phyloP scores from a whole-genome alignment of 2,329 filamentous ascomycete genomes.

The Colletotrichum acutatum region DNA sequence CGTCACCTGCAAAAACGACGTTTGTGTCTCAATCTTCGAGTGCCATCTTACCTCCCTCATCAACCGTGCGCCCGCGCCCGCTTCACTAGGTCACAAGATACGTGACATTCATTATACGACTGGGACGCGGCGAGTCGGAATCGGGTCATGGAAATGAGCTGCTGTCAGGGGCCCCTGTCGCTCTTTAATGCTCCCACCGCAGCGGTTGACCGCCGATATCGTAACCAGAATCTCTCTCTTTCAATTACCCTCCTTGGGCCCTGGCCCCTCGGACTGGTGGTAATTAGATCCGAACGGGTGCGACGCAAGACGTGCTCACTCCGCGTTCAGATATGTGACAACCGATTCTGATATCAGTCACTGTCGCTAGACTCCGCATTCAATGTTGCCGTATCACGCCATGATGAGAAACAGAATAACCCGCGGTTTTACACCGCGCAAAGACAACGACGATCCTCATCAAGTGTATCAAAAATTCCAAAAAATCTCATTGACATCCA shows the following conservation, averaged over 20 bases:
- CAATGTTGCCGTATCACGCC: not conserved
- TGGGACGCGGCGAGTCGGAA: not conserved
- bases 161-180: constrained; percentile 21
- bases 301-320: not conserved
- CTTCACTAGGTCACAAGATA: not conserved
- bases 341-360: no score
- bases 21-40: not conserved
- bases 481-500: not conserved
- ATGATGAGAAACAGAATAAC: no score
- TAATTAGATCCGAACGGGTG: not conserved
- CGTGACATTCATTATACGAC: not conserved
- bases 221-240: not conserved
- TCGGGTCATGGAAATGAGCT: constrained; percentile 28
- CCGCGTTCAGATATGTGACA: not conserved
- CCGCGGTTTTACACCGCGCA: not conserved
- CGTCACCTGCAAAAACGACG: no score
- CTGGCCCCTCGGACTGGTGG: not conserved
- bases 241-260: no score
- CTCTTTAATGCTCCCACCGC: constrained; percentile 5
- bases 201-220: not conserved
- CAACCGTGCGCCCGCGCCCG: constrained; percentile 2
- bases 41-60: not conserved
- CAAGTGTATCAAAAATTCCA: not conserved
- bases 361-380: no score
- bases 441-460: not conserved